Evolutionary conservation across 495 filamentous ascomycete genomes (phyloP).

Genomic region (Penicillium simplicissimum): DNA sequence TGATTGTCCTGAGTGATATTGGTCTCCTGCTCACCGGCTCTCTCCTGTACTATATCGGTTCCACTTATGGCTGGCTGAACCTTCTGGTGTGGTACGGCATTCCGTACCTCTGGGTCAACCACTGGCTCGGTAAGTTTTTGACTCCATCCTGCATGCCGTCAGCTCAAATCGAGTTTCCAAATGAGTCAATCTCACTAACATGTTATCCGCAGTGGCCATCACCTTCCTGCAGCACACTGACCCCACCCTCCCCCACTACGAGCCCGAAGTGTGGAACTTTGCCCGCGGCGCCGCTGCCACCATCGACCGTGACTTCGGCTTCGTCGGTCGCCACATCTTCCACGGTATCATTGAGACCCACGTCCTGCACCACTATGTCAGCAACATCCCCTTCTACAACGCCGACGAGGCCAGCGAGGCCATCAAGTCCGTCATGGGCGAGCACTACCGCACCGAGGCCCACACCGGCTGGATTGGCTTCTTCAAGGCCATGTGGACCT

Average conservation of each 20-base stretch:
- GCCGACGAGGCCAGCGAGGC: conserved; percentile 62
- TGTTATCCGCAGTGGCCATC: conserved; percentile 52
- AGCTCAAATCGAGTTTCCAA: neutral
- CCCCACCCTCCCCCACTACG: conserved; percentile 58
- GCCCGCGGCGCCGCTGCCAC: conserved; percentile 59
- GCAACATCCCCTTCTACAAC: conserved; percentile 63
- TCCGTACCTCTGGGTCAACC: conserved; percentile 98
- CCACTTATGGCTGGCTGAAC: conserved; percentile 81
- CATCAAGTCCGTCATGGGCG: conserved; percentile 58
- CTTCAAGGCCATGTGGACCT: conserved; percentile 56
- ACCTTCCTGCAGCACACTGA: conserved; percentile 65
- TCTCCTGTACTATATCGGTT: conserved; percentile 59
- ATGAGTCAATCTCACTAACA: conserved; percentile 10
- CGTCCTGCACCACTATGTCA: conserved; percentile 62
- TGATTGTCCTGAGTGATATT: conserved; percentile 81
- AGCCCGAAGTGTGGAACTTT: conserved; percentile 57
- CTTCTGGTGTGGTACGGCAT: conserved; percentile 90
- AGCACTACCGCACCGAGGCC: conserved; percentile 56
- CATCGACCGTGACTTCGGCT: conserved; percentile 62
- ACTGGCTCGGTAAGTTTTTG: conserved; percentile 66
- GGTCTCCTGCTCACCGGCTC: conserved; percentile 63
- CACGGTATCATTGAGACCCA: conserved; percentile 65
- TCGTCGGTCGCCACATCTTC: conserved; percentile 58
- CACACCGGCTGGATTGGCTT: conserved; percentile 55
- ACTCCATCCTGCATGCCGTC: neutral